Evolutionary conservation across 495 filamentous ascomycete species (phyloP).

Genomic region (Neurospora sp.): DNA sequence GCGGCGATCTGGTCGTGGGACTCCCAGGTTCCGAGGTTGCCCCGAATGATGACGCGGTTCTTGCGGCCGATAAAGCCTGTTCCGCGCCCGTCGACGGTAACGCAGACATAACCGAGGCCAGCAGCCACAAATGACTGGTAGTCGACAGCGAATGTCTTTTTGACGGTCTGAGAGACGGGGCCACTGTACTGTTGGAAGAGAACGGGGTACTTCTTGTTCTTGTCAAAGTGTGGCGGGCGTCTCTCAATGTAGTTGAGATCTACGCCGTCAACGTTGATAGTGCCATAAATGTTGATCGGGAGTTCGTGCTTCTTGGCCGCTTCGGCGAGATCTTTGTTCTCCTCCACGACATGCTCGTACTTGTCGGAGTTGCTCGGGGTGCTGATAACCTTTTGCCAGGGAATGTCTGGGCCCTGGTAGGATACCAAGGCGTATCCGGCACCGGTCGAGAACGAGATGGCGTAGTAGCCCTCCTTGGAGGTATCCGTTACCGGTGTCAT

Average conservation of each 20-base stretch:
- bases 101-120: slow-evolving; percentile 82
- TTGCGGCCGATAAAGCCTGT: slow-evolving; percentile 85
- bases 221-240: slow-evolving; percentile 82
- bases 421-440: slow-evolving; percentile 72
- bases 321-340: slow-evolving; percentile 58
- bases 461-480: slow-evolving; percentile 70
- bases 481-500: slow-evolving; percentile 65
- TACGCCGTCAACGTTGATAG: slow-evolving; percentile 55
- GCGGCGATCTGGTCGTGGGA: slow-evolving; percentile 84
- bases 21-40: slow-evolving; percentile 77
- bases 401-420: slow-evolving; percentile 76
- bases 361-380: slow-evolving; percentile 56
- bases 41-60: slow-evolving; percentile 70
- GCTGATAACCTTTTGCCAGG: slow-evolving; percentile 85
- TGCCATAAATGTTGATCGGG: slow-evolving; percentile 76
- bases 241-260: slow-evolving; percentile 86
- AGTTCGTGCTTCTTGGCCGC: slow-evolving; percentile 68
- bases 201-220: slow-evolving; percentile 79
- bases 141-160: slow-evolving; percentile 73
- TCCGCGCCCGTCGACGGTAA: slow-evolving; percentile 88
- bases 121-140: slow-evolving; percentile 88
- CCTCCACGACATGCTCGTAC: slow-evolving; percentile 63
- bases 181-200: slow-evolving; percentile 90
- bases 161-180: slow-evolving; percentile 77
- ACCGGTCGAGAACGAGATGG: slow-evolving; percentile 73